Percentiles rank a stretch among this genome's conserved stretches.
phyloP scores from a whole-genome alignment of 768 basidiomycete species.

The Suillus variegatus region DNA sequence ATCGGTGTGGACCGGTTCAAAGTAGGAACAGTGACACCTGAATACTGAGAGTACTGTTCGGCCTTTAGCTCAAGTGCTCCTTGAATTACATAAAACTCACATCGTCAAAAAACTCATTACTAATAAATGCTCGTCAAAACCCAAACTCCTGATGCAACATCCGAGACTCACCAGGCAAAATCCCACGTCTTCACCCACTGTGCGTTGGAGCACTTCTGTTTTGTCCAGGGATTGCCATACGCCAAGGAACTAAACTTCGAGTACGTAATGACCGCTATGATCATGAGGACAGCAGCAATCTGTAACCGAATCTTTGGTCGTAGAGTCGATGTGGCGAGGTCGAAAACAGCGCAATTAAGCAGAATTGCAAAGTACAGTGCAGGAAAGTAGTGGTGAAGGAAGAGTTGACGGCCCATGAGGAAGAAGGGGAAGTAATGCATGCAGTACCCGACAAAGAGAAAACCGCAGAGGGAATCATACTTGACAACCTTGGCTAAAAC shows the following conservation, averaged over 20 bases:
- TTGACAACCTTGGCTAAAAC: conserved; percentile 80
- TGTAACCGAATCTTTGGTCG: conserved; percentile 78
- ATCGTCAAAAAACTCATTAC: conserved; percentile 68
- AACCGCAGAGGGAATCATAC: conserved; percentile 88
- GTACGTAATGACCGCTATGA: conserved; percentile 80
- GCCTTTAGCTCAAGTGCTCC: neutral
- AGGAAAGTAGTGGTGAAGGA: conserved; percentile 98
- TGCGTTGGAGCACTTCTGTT: conserved; percentile 66
- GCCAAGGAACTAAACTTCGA: conserved; percentile 75
- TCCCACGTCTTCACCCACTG: conserved; percentile 96
- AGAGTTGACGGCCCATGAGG: conserved; percentile 95
- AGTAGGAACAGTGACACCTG: conserved; percentile 36
- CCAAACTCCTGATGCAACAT: neutral
- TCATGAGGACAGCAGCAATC: conserved; percentile 70
- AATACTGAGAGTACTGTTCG: conserved; percentile 60
- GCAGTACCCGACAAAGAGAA: conserved; percentile 90
- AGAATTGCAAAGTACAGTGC: conserved; percentile 94
- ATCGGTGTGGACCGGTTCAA: conserved; percentile 40
- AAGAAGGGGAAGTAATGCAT: conserved; percentile 97
- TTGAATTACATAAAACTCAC: conserved; percentile 42
- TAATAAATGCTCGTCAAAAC: conserved; percentile 24
- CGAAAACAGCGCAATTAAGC: conserved; percentile 74
- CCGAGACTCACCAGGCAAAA: conserved; percentile 72
- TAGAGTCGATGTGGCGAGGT: conserved; percentile 78
- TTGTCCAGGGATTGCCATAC: conserved; percentile 91